A percentile compares a stretch with the other conserved stretches of the same genome.
Evolutionary conservation across 257 asterid species (phyloP).

Genomic region (Orobanche coerulescens): DNA sequence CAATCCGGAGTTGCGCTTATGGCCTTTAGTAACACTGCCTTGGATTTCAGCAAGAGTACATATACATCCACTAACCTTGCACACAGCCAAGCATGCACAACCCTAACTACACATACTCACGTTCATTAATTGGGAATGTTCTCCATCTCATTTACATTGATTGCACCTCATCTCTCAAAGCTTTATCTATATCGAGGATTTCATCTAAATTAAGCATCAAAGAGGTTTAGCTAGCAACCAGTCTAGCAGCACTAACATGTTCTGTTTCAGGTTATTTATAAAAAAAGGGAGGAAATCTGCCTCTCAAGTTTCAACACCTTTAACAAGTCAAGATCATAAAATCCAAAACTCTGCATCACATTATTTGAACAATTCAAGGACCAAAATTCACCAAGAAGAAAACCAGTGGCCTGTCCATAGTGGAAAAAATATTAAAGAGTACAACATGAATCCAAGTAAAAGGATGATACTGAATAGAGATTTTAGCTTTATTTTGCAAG

Average conservation of each 20-base stretch:
- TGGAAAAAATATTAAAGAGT: neutral
- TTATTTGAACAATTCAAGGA: neutral
- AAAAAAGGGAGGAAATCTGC: neutral
- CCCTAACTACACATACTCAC: neutral
- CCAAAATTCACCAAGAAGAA: neutral
- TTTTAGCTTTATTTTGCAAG: too few species aligned
- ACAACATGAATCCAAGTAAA: neutral
- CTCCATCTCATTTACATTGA: neutral
- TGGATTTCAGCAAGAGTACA: neutral
- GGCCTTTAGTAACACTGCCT: too few species aligned
- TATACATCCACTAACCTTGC: neutral
- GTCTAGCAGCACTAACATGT: neutral
- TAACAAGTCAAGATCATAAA: neutral
- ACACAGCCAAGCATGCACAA: neutral
- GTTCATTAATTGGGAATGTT: neutral
- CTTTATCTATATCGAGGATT: neutral
- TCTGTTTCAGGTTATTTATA: neutral
- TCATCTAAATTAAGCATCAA: neutral
- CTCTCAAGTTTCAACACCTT: neutral
- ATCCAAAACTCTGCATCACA: neutral
- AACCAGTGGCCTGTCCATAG: neutral
- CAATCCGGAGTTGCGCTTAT: too few species aligned
- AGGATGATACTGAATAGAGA: neutral
- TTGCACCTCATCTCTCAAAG: neutral
- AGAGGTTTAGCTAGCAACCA: neutral